Evolutionary conservation across 2,329 filamentous ascomycete species (phyloP), one percentile per base, ranked within the genome.

Genomic region (Fusarium nanum): DNA sequence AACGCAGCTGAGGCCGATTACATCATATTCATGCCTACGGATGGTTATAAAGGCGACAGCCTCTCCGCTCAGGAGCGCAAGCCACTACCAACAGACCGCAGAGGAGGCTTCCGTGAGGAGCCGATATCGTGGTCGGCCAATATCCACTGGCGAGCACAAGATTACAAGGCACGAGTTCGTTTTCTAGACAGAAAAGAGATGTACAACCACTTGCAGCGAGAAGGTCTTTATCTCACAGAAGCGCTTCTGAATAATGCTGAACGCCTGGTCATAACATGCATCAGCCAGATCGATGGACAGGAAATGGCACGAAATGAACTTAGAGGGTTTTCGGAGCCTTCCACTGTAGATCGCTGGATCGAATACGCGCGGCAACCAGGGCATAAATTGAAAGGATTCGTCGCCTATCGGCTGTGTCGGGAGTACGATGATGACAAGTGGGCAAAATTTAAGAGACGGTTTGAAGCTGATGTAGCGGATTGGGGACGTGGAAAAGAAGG

Each of bases 21-120:
- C 12, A 64, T 41, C 7, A 76, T 78, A 6, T 73, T 73, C 30
- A 27, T 78, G 13, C 73, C 76, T 6, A 76, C 68, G 16, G 75
- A 78, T n/a, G 76, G 76, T 0, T 78, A 78, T 23, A 69, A 71
- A 14, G 76, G 76, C 14, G 67, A 69, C 5, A 54, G 9, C 8
- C 52, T 74, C 1, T 52, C 62, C 0, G 44, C 63, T 0, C 62
- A 75, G 41, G 70, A 73, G 5, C 25, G 55, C 8, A 54, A 46
- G 16, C 23, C n/a, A 2, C 18, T 67, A 1, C 52, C 57, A 23
- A 41, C 25, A 6, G 64, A 32, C 12, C 58, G 67, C 5, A n/a
- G 11, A 1, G 18, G 25, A 12, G 44, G 41, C 0, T 67, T 67
- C 10, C 49, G 67, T 4, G 52, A 57, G 47, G 16, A 67, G 0